Conservation (phyloP, 2,329 filamentous ascomycete genomes). For the Epichloe amarillans region DNA sequence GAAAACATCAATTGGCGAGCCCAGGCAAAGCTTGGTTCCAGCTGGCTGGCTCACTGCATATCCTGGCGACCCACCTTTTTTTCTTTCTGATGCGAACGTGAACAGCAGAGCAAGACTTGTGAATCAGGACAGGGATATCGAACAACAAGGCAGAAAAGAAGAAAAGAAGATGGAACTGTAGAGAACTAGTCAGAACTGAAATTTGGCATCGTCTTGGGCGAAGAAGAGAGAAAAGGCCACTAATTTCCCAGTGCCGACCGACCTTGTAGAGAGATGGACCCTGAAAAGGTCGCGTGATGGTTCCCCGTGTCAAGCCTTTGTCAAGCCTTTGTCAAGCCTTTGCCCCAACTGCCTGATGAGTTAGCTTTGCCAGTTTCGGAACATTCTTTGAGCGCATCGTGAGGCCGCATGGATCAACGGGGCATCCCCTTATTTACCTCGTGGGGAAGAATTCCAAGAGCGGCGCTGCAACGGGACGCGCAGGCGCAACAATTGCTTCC, state of each 20-base stretch:
- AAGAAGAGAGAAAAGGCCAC: neutral
- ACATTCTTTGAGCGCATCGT: conserved; percentile 4
- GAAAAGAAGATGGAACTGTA: neutral
- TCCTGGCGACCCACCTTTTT: neutral
- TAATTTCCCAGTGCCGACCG: conserved; percentile 1
- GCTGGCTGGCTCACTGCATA: neutral
- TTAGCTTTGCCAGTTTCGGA: neutral
- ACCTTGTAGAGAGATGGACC: conserved; percentile 3
- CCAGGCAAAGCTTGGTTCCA: neutral
- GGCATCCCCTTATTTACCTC: neutral
- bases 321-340: neutral
- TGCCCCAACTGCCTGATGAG: neutral
- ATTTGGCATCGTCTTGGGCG: neutral
- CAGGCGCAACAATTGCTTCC: neutral
- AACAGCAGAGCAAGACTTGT: neutral
- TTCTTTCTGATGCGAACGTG: neutral
- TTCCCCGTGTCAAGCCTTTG: neutral
- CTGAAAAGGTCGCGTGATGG: conserved; percentile 9
- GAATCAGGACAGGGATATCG: neutral
- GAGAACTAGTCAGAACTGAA: neutral
- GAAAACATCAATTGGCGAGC: neutral
- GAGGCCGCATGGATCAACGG: conserved; percentile 5
- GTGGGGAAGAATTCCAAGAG: neutral
- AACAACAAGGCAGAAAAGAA: neutral
- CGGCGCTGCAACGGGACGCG: neutral